Base-by-base conservation (phyloP, 164 flowering plant genomes). In the Dillenia suffruticosa region DNA sequence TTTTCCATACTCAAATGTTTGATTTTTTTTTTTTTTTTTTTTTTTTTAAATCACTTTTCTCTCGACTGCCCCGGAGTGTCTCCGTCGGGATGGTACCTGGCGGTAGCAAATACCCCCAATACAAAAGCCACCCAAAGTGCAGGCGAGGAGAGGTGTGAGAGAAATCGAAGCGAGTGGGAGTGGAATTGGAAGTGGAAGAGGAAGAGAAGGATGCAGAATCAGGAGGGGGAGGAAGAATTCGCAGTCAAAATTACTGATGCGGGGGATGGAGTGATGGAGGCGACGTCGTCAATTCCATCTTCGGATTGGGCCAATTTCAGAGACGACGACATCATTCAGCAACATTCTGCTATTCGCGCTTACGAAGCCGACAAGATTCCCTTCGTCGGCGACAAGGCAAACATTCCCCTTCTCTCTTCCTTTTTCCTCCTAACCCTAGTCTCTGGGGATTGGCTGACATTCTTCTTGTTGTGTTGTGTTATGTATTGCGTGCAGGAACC, bases 361-460 rank as follows among this genome's bases (percentile, higher is more conserved):
- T 79, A 72, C 61, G 86, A 91, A 73, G 85, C 96, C 50, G 76
- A 67, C 61, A 88, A 88, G 70, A 61, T 81, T 59, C 94, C 84
- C 10, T 89, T 74, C 45, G 82, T 91, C 9, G 90, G 90, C 12
- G 92, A 89, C 71, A 91, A 91, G 96, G 96, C 61, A 78, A 65
- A 77, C 22, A 46, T 50, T 16, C 17, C 17, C 26, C 49, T 61
- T 13, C 32, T 51, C 16, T 49, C 16, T 17, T 44, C 57, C 32
- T 11, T 22, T 59, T 12, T 13, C 40, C 9, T 59, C 12, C 44
- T 49, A 50, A 40, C 24, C 50, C 47, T 8, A 15, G 17, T 43
- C 44, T 52, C 15, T 11, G 3, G 55, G 22, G 22, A 52, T 44
- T 79, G 75, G 84, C 89, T 97, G 96, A 94, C 82, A 91, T 6